Evolutionary conservation across 208 protist species (phyloP), one percentile per base, ranked within the genome.

Genomic region (Trypanosoma caninum): DNA sequence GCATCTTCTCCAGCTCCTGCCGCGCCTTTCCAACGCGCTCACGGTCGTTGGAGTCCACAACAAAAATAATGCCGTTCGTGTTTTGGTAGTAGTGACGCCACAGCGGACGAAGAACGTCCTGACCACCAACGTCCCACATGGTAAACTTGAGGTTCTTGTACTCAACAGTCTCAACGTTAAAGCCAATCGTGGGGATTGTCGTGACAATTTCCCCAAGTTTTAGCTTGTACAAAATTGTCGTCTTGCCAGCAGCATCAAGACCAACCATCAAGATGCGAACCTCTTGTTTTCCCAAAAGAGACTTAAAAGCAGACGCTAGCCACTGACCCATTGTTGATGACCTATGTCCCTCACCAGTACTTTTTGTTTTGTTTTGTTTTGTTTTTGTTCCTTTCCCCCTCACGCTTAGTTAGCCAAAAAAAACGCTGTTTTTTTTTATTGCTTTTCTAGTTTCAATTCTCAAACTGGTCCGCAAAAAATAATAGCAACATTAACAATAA

Each of bases 241-340:
- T 99, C 80, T 99, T 99, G 59, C 98, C 98, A 18, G 97, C 96
- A 47, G 87, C 97, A 83, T 99, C 98, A 20, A 99, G 87, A 18
- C 98, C 98, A 16, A 99, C 83, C 92, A 99, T 98, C n/a, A 99
- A 77, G 59, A 99, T 98, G 40, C 94, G 89, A 50, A 97, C 87
- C 66, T 99, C 94, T 78, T 98, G 95, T 74, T 98, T 98, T 4
- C 94, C 95, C 64, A 97, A 82, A 34, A 97, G 72, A 23, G 82
- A 91, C 14, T 76, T 82, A 42, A 91, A 87, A 16, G 76, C 68
- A n/a, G 80, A 87, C 16, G 78, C 76, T 41, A 81, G 33, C 54
- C 59, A 71, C 28, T 75, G 60, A 47, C 74, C 69, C 69, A 80
- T 76, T n/a, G 23, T 33, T 44, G n/a, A 13, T n/a, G n/a, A 35